Conservation (phyloP, 1,139 yeast genomes). For the Protomyces macrosporus region DNA sequence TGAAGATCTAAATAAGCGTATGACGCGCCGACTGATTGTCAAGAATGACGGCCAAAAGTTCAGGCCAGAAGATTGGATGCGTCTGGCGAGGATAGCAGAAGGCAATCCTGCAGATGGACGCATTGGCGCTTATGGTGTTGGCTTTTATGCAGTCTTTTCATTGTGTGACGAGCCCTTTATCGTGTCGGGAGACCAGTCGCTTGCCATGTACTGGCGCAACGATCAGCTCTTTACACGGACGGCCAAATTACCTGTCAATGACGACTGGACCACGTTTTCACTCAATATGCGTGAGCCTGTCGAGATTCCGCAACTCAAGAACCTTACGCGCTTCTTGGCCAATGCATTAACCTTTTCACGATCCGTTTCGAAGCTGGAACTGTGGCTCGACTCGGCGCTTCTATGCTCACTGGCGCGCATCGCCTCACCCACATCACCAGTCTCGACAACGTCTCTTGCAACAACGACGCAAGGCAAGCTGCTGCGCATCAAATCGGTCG, state of each 20-base stretch:
- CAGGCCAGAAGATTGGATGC: constrained; percentile 42
- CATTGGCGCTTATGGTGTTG: constrained; percentile 99
- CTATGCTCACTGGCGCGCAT: constrained; percentile 37
- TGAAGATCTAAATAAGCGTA: background rate
- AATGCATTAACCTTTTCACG: constrained; percentile 41
- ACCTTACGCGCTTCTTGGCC: constrained; percentile 41
- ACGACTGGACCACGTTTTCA: constrained; percentile 42
- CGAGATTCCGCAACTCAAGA: constrained; percentile 38
- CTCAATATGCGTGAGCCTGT: constrained; percentile 37
- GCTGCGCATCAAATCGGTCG: constrained; percentile 34
- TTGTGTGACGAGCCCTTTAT: constrained; percentile 69
- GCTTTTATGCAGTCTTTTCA: constrained; percentile 95
- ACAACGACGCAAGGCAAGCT: constrained; percentile 33
- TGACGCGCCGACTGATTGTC: constrained; percentile 9
- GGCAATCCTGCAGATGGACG: constrained; percentile 80
- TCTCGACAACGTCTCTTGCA: constrained; percentile 34
- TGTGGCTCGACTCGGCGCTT: constrained; percentile 36
- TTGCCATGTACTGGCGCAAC: constrained; percentile 42
- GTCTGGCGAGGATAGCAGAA: constrained; percentile 43
- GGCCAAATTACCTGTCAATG: constrained; percentile 32
- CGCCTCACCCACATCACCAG: constrained; percentile 33
- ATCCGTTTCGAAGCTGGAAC: constrained; percentile 37
- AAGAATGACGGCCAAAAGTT: constrained; percentile 41
- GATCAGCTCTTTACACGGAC: constrained; percentile 42
- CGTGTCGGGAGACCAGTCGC: constrained; percentile 38